Percentiles rank a stretch among this genome's conserved stretches.
These are phyloP conservation scores for Eucalyptus cloeziana DNA, from an alignment of 345 rosid species.

Conservation along the genomic window DNA sequence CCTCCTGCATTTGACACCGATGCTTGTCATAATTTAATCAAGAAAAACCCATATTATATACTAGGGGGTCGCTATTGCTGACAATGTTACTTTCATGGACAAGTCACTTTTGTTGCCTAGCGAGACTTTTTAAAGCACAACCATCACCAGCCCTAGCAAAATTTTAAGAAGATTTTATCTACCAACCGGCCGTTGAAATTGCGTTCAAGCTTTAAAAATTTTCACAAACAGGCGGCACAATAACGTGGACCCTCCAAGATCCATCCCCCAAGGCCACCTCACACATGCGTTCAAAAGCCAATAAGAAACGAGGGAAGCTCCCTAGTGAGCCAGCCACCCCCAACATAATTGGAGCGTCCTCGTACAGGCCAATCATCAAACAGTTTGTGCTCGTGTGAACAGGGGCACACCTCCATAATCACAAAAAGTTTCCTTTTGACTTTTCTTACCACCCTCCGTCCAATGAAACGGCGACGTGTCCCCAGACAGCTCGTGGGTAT, in stretches of 20 bases:
- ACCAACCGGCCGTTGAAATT: conserved; percentile 17
- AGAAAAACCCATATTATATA: neutral
- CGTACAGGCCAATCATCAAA: neutral
- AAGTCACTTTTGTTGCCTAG: conserved; percentile 9
- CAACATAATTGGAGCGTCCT: neutral
- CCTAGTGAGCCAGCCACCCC: neutral
- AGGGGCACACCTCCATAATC: neutral
- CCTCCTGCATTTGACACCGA: neutral
- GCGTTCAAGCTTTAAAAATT: neutral
- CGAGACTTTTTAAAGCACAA: conserved; percentile 8
- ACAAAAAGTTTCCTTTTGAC: neutral
- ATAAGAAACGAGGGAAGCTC: neutral
- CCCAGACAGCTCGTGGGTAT: neutral
- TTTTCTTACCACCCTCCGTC: neutral
- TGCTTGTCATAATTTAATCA: neutral
- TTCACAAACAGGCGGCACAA: neutral
- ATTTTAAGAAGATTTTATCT: neutral
- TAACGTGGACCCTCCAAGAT: neutral
- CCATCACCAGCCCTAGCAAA: neutral
- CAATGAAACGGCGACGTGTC: neutral
- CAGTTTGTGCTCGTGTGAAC: neutral
- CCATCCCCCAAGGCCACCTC: neutral
- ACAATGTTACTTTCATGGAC: neutral
- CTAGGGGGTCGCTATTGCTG: conserved; percentile 13
- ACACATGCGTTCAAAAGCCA: neutral